Base-by-base conservation (phyloP, 306 rosid species). In the Cyclanthera cordifolia region DNA sequence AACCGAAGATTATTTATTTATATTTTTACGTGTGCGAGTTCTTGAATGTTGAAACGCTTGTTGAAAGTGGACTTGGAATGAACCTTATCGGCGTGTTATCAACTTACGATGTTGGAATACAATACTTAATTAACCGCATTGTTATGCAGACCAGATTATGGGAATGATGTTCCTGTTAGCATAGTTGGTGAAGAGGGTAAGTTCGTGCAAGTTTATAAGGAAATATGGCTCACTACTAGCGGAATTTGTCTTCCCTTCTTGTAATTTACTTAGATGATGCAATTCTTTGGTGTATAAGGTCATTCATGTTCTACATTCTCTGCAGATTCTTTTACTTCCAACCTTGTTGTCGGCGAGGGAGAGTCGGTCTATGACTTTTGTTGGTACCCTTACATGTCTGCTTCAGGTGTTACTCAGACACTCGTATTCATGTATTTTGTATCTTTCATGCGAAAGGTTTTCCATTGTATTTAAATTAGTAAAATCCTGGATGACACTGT, bases 361-460 rank as follows among this genome's bases (percentile, higher is more conserved):
- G 98, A 93, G 78, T 79, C 98, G 25, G 80, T 89, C 21, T 92
- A 93, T 59, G 98, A 93, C 77, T 93, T 79, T 72, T 87, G 96
- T 79, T 93, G 98, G 98, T 93, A 93, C 69, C 98, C 98, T 19
- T 93, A 84, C 83, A 93, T 93, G 98, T 86, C 96, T 76, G 84
- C 89, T 24, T 80, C 95, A 86, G 98, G 98, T 90, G 72, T 81
- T 72, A 67, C 70, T 69, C 49, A 47, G 25, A 39, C 71, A 34
- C 57, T 28, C 28, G 49, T 59, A 51, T 41, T 58, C 61, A 12
- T 51, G 30, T 45, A 52, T 55, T 32, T 11, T 52, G 43, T 30
- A 16, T 12, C 17, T 54, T 19, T 52, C 13, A 12, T 10, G 23
- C 21, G 12, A 70, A 54, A 53, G 4, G 5, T 32, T 59, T 19